Percentiles rank a stretch among this genome's conserved stretches.
Conservation (phyloP, 2,329 filamentous ascomycete species). For the Polytolypa hystricis region DNA sequence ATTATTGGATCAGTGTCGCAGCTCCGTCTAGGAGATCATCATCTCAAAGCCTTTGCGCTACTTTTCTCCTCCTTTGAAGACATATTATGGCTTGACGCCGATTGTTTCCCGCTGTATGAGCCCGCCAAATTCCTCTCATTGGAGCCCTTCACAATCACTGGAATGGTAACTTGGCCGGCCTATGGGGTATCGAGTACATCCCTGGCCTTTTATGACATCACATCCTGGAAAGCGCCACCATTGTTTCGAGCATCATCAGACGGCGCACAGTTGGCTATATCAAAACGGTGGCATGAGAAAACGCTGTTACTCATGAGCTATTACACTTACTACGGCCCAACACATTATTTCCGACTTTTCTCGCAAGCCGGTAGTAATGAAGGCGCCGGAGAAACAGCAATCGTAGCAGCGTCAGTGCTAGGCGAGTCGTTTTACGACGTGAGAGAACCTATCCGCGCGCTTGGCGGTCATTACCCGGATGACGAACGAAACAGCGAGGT, state of each 20-base stretch:
- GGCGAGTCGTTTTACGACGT: slow-evolving; percentile 33
- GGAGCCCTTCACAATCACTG: slow-evolving; percentile 31
- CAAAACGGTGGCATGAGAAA: slow-evolving; percentile 31
- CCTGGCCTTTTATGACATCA: too few species aligned
- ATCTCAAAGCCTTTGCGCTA: slow-evolving; percentile 39
- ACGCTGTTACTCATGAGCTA: slow-evolving; percentile 38
- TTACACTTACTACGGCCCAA: slow-evolving; percentile 39
- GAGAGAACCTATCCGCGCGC: slow-evolving; percentile 23
- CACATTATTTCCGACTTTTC: slow-evolving; percentile 35
- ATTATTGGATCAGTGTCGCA: slow-evolving; percentile 25
- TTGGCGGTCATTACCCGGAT: slow-evolving; percentile 19
- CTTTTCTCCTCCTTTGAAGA: slow-evolving; percentile 41
- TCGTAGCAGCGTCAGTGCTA: slow-evolving; percentile 33
- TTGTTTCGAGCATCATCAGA: slow-evolving; percentile 28
- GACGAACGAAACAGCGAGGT: slow-evolving; percentile 23
- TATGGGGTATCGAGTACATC: too few species aligned
- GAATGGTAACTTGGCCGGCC: slow-evolving; percentile 38
- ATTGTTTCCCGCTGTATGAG: slow-evolving; percentile 34
- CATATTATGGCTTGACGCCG: slow-evolving; percentile 40
- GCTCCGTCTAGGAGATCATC: slow-evolving; percentile 12
- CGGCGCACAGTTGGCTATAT: slow-evolving; percentile 36
- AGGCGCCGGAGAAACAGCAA: slow-evolving; percentile 43
- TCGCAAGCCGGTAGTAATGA: slow-evolving; percentile 38
- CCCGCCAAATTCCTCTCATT: slow-evolving; percentile 32
- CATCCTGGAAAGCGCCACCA: too few species aligned